A percentile compares a stretch with the other conserved stretches of the same genome.
Conservation (phyloP, 2,329 filamentous ascomycete species). For the Cercospora beticola region DNA sequence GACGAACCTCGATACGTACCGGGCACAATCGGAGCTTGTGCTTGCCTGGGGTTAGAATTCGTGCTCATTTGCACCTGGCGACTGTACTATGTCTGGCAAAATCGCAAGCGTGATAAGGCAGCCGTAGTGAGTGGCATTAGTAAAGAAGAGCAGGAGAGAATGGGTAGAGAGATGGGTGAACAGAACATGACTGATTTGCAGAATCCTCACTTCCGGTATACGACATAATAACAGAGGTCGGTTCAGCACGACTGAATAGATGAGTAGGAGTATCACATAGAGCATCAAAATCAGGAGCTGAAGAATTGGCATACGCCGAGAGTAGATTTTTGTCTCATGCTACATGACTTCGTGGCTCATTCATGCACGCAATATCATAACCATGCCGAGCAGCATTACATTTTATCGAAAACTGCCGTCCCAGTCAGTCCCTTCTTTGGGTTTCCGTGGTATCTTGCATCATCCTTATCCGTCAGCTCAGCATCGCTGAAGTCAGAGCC, state of each 20-base stretch:
- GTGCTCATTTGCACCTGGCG: conserved; percentile 45
- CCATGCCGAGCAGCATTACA: conserved; percentile 29
- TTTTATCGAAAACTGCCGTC: conserved; percentile 41
- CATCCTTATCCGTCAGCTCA: conserved; percentile 26
- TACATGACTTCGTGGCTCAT: conserved; percentile 1
- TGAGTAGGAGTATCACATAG: not conserved
- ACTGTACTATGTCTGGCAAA: conserved; percentile 44
- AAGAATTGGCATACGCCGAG: not conserved
- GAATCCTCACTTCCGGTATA: conserved; percentile 35
- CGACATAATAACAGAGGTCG: conserved; percentile 10
- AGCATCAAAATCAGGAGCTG: not conserved
- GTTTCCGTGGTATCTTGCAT: conserved; percentile 31
- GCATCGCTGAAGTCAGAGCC: conserved; percentile 24
- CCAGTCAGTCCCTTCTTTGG: conserved; percentile 32
- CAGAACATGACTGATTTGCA: conserved; percentile 68
- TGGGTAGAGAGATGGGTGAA: conserved; percentile 66
- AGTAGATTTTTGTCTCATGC: not conserved
- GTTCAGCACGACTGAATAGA: not conserved
- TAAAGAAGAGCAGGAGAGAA: conserved; percentile 62
- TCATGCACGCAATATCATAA: not conserved
- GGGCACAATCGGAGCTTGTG: conserved; percentile 44
- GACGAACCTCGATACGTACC: conserved; percentile 50
- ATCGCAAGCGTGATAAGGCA: conserved; percentile 34
- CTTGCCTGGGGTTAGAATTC: conserved; percentile 37
- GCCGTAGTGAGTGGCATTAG: conserved; percentile 29